A percentile compares a stretch with the other conserved stretches of the same genome.
phyloP scores from a whole-genome alignment of 2,329 filamentous ascomycete species.

The Acrocalymma vagum region DNA sequence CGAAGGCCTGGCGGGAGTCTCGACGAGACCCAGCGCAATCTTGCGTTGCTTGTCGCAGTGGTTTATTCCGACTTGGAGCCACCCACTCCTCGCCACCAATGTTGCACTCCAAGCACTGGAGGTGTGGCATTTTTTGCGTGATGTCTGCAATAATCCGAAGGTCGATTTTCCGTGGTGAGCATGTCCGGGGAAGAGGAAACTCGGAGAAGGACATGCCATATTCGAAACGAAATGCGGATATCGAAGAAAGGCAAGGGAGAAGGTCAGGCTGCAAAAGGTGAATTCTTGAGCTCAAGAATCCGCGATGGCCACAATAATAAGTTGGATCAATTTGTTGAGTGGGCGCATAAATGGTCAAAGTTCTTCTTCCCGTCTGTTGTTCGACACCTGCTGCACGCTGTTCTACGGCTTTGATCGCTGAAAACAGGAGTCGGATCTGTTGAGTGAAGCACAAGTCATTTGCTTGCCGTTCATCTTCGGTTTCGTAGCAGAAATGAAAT shows the following conservation, averaged over 20 bases:
- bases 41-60: constrained; percentile 9
- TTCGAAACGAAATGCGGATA: too few species aligned
- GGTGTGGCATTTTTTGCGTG: constrained; percentile 7
- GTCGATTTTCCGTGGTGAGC: constrained; percentile 21
- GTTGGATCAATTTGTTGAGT: too few species aligned
- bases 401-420: constrained; percentile 13
- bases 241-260: too few species aligned
- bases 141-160: constrained; percentile 19
- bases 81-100: too few species aligned
- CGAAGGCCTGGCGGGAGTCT: constrained; percentile 29
- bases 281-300: too few species aligned
- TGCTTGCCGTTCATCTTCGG: constrained; percentile 13
- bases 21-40: constrained; percentile 26
- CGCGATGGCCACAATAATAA: too few species aligned
- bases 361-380: too few species aligned
- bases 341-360: too few species aligned
- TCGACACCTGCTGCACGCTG: constrained; percentile 5
- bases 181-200: too few species aligned
- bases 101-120: constrained; percentile 13
- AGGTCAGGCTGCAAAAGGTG: too few species aligned
- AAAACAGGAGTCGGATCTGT: constrained; percentile 16
- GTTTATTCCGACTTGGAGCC: constrained; percentile 1
- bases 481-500: too few species aligned
- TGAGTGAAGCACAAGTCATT: constrained; percentile 18
- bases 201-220: too few species aligned